phyloP scores from a whole-genome alignment of 1,284 basidiomycete species.

The Leccinum subrobustum region DNA sequence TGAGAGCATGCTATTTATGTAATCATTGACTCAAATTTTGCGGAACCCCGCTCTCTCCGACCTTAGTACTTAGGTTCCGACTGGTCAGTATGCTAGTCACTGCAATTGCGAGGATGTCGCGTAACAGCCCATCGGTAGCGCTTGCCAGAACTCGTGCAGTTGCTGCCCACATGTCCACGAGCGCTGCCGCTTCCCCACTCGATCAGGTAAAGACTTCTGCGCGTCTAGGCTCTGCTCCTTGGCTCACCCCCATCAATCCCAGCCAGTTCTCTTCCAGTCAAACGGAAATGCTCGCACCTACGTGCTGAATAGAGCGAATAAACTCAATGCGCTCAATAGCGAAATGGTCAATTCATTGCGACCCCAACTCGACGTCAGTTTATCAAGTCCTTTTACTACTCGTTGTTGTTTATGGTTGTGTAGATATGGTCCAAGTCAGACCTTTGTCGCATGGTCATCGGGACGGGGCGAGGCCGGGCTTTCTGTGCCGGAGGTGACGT shows the following conservation, averaged over 20 bases:
- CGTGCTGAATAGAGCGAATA: constrained; percentile 79
- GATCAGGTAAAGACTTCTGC: constrained; percentile 30
- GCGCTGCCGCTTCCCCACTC: constrained; percentile 9
- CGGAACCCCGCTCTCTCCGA: constrained; percentile 1
- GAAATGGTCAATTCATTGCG: constrained; percentile 80
- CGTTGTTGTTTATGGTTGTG: constrained; percentile 14
- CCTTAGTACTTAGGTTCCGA: neutral
- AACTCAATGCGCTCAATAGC: constrained; percentile 85
- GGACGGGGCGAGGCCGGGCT: constrained; percentile 74
- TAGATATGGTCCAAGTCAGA: constrained; percentile 83
- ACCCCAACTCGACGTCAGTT: constrained; percentile 69
- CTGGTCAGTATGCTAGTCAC: constrained; percentile 30
- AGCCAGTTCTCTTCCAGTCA: constrained; percentile 70
- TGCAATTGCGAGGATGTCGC: constrained; percentile 33
- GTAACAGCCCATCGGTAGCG: constrained; percentile 32
- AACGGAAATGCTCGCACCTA: constrained; percentile 64
- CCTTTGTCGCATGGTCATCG: constrained; percentile 75
- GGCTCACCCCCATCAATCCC: constrained; percentile 31
- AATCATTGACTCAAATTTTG: constrained; percentile 10
- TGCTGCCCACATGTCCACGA: constrained; percentile 55
- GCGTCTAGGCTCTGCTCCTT: neutral
- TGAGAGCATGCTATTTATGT: constrained; percentile 14
- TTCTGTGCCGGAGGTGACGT: constrained; percentile 98
- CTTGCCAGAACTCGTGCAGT: constrained; percentile 55
- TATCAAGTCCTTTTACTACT: constrained; percentile 4